These are phyloP conservation scores for Fusarium pininemorale DNA, from an alignment of 2,329 filamentous ascomycete genomes.

Conservation along the genomic window DNA sequence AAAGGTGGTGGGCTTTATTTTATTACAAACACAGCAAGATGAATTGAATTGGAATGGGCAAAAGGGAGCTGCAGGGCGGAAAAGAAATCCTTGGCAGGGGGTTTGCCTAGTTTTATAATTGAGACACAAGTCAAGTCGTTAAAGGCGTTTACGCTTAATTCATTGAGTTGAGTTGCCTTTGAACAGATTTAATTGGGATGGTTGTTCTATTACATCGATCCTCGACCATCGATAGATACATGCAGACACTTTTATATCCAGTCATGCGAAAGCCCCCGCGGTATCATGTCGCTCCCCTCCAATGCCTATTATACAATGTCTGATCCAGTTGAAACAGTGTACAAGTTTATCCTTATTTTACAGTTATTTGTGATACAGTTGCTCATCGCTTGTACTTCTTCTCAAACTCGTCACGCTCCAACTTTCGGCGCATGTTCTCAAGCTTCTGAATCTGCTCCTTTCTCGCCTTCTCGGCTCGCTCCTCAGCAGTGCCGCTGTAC, in stretches of 20 bases:
- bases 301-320: constrained; percentile 34
- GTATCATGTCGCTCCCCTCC: constrained; percentile 19
- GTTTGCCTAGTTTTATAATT: constrained; percentile 37
- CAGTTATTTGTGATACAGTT: constrained; percentile 25
- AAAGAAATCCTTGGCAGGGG: constrained; percentile 30
- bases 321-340: constrained; percentile 13
- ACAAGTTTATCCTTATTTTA: constrained; percentile 26
- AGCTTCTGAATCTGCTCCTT: constrained; percentile 48
- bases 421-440: constrained; percentile 48
- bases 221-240: constrained; percentile 20
- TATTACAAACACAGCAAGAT: constrained; percentile 2
- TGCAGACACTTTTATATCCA: constrained; percentile 18
- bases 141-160: constrained; percentile 22
- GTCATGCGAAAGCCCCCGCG: constrained; percentile 9
- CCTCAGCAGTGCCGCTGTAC: constrained; percentile 44
- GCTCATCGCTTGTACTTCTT: constrained; percentile 52
- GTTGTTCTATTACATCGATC: constrained; percentile 26
- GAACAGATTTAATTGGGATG: constrained; percentile 2
- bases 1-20: not conserved
- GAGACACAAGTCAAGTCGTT: constrained; percentile 26
- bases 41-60: not conserved
- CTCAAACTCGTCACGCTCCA: constrained; percentile 51
- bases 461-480: constrained; percentile 49
- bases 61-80: constrained; percentile 27
- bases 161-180: not conserved